These are phyloP conservation scores for Pichia scutulata DNA, from an alignment of 805 yeast species.

Conservation along the genomic window DNA sequence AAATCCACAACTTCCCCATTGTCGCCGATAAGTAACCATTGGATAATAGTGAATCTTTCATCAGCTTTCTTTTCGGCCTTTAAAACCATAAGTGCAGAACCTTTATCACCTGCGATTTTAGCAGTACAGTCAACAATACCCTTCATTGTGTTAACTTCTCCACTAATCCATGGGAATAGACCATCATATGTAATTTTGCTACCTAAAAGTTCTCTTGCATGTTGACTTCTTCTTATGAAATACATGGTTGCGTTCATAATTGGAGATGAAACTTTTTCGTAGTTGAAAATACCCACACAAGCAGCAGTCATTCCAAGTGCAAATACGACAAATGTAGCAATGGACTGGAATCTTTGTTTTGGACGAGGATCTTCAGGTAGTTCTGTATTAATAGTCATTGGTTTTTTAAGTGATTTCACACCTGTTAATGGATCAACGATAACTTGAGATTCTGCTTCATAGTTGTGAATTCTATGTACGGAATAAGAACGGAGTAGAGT, in stretches of 20 bases:
- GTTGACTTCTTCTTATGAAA: constrained; percentile 67
- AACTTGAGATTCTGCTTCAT: constrained; percentile 16
- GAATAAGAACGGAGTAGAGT: neutral
- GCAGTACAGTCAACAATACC: constrained; percentile 74
- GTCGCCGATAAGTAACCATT: constrained; percentile 53
- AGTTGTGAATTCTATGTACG: constrained; percentile 9
- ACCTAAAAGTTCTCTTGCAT: constrained; percentile 61
- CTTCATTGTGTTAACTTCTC: constrained; percentile 73
- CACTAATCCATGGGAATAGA: constrained; percentile 83
- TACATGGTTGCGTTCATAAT: constrained; percentile 80
- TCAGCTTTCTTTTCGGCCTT: constrained; percentile 54
- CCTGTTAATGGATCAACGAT: constrained; percentile 19
- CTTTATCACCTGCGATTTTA: constrained; percentile 58
- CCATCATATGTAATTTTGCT: constrained; percentile 66
- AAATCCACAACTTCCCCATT: constrained; percentile 37
- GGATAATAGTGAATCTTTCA: constrained; percentile 49
- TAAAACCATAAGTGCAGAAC: constrained; percentile 48
- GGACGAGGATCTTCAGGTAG: constrained; percentile 70
- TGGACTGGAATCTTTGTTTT: constrained; percentile 32
- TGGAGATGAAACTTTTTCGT: constrained; percentile 88
- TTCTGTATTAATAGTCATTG: constrained; percentile 66
- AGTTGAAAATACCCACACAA: constrained; percentile 71
- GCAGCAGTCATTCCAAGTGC: constrained; percentile 45
- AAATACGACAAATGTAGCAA: constrained; percentile 45
- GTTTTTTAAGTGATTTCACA: constrained; percentile 23